Evolutionary conservation across 2,329 filamentous ascomycete species (phyloP).

Genomic region (Beauveria varroae): DNA sequence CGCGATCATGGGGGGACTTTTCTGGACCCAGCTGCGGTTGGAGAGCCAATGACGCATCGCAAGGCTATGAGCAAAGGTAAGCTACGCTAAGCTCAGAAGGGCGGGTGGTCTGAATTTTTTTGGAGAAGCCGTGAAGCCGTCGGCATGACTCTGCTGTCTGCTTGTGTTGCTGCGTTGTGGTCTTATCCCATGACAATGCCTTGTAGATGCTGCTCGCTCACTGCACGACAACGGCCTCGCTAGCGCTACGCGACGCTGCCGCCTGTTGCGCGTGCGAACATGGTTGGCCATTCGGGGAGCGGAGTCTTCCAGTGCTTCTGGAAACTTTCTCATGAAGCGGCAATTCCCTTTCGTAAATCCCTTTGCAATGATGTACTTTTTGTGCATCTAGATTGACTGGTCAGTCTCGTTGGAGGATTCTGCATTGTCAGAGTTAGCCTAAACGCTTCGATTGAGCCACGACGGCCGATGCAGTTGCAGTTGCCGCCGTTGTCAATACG

Average conservation of each 20-base stretch:
- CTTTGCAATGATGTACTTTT: no score
- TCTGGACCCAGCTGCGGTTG: conserved; percentile 6
- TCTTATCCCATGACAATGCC: no score
- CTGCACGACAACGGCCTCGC: neutral
- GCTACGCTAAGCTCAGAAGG: neutral
- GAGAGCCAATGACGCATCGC: conserved; percentile 11
- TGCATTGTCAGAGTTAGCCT: no score
- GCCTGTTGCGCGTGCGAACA: neutral
- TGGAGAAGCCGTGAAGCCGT: neutral
- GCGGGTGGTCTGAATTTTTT: neutral
- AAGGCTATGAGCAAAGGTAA: conserved; percentile 3
- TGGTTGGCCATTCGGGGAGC: no score
- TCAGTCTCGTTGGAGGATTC: no score
- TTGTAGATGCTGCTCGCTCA: neutral
- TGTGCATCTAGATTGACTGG: no score
- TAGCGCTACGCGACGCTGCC: neutral
- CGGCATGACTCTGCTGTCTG: neutral
- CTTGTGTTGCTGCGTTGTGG: neutral
- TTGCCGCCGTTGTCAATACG: conserved; percentile 40
- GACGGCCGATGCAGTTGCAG: conserved; percentile 41
- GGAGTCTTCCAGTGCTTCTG: no score
- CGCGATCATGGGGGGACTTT: conserved; percentile 10
- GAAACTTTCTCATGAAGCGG: no score
- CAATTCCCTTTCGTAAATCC: no score
- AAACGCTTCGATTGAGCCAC: conserved; percentile 31